Evolutionary conservation across 2,329 filamentous ascomycete genomes (phyloP), one percentile per base, ranked within the genome.

Genomic region (Phialophora tarda): DNA sequence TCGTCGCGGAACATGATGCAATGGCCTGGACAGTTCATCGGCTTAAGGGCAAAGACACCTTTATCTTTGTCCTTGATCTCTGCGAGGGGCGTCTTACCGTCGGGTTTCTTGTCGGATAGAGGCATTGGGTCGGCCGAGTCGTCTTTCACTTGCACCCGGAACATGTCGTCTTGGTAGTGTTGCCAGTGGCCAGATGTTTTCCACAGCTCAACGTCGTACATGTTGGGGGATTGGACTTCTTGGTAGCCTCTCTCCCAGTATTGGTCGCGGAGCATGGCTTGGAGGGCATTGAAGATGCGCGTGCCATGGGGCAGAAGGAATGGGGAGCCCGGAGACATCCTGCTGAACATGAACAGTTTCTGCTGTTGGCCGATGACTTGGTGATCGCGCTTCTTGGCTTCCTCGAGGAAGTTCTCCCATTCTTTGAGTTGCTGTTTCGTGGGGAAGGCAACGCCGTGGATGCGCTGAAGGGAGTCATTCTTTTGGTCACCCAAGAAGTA

Each of bases 21-120:
- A 80, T 98, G 94, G 30, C 93, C 93, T 3, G 95, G 95, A 81
- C 95, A 99, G 82, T 98, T 98, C 95, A 98, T 98, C 30, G 94
- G 94, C 82, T 98, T 98, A 59, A 98, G 82, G 17, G 89, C 93
- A 83, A 89, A 93, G 71, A 88, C 84, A 70, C 91, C 90, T 83
- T 97, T 96, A 78, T 97, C 93, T 57, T 73, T 72, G 61, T 73
- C 71, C 28, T 69, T 66, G 48, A 63, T 60, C 63, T 88, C 83
- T 8, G 70, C 69, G 48, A 67, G 38, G 12, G 67, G 66, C 34
- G 59, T 65, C 17, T 62, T 62, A 59, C 71, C 71, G 44, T 65
- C 63, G 32, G 71, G 61, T 38, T 72, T 72, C 30, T 71, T 66
- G 64, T 73, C 71, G 12, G 63, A 34, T 10, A 71, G 61, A 3